Conservation (phyloP, 257 asterid genomes). For the Avicennia marina region DNA sequence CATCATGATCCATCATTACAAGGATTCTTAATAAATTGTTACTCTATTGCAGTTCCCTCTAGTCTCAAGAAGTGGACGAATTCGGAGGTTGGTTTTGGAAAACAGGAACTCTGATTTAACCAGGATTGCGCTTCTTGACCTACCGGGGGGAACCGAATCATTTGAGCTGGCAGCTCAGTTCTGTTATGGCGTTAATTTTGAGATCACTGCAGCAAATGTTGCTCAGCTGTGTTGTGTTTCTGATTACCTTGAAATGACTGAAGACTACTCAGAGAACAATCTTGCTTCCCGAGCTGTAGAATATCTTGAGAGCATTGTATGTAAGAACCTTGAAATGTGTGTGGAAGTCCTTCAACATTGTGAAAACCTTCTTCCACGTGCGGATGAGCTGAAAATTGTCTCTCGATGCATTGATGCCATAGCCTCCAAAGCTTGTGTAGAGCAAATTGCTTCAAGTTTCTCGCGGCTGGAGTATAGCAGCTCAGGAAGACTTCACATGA, state of each 20-base stretch:
- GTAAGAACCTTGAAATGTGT: conserved; percentile 81
- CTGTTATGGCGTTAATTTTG: conserved; percentile 86
- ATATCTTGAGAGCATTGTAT: conserved; percentile 60
- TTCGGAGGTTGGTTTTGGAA: conserved; percentile 72
- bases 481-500: conserved; percentile 94
- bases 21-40: not conserved
- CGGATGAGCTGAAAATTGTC: conserved; percentile 72
- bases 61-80: conserved; percentile 87
- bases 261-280: conserved; percentile 72
- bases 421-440: conserved; percentile 93
- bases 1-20: not conserved
- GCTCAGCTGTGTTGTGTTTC: conserved; percentile 78
- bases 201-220: conserved; percentile 76
- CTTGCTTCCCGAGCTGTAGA: conserved; percentile 77
- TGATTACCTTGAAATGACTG: conserved; percentile 88
- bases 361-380: conserved; percentile 76
- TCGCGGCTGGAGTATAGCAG: conserved; percentile 87
- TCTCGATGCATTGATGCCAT: conserved; percentile 71
- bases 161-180: conserved; percentile 91
- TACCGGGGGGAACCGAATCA: conserved; percentile 86
- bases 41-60: conserved; percentile 73
- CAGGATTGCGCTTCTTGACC: conserved; percentile 60
- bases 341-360: conserved; percentile 81
- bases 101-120: conserved; percentile 64
- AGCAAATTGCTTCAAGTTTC: conserved; percentile 94